These are phyloP conservation scores for Primulina huaijiensis DNA, from an alignment of 257 asterid species.

Conservation along the genomic window DNA sequence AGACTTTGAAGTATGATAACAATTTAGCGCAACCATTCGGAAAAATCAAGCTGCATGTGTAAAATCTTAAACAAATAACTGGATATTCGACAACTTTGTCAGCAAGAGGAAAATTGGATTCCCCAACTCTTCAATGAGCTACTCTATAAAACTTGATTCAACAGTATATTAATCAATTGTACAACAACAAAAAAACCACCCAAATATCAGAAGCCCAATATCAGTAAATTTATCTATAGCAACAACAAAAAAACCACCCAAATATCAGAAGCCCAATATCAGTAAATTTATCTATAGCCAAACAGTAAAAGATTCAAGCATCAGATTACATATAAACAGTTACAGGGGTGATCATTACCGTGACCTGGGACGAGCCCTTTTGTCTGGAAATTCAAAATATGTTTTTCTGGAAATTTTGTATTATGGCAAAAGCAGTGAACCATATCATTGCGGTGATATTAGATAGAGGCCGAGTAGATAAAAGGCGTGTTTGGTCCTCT, in stretches of 20 bases:
- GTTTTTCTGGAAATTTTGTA: not conserved
- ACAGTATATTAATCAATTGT: not conserved
- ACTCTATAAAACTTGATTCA: not conserved
- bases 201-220: not conserved
- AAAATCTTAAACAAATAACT: not conserved
- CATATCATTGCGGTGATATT: conserved; percentile 3
- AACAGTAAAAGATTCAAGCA: not conserved
- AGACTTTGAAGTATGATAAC: not conserved
- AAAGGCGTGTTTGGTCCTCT: conserved; percentile 54
- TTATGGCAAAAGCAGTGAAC: conserved; percentile 13
- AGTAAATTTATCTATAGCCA: not conserved
- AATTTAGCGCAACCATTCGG: not conserved
- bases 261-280: not conserved
- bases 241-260: not conserved
- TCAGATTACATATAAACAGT: not conserved
- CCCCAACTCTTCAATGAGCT: not conserved
- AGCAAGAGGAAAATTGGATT: too few relatives aligned
- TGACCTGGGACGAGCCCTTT: conserved; percentile 52
- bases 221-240: too few relatives aligned
- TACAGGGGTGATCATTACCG: conserved; percentile 29
- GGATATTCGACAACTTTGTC: not conserved
- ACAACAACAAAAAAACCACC: not conserved
- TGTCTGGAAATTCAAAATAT: conserved; percentile 47
- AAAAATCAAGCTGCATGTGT: not conserved
- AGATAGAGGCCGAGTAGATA: conserved; percentile 28